Base-by-base conservation (phyloP, 148 eudicot species). In the Dianthus caryophyllus region DNA sequence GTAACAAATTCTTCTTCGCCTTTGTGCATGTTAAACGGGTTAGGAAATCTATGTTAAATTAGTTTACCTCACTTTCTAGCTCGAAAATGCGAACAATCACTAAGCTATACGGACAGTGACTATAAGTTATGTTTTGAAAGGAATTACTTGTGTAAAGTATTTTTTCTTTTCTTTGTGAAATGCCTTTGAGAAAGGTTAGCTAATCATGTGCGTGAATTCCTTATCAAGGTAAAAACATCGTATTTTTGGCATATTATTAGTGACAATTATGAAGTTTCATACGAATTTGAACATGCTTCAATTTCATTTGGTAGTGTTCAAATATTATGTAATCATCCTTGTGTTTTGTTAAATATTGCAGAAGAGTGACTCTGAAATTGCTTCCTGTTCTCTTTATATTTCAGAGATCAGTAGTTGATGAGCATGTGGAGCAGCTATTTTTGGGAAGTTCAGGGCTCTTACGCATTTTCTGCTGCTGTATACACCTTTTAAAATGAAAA, bases 401-500 rank as follows among this genome's bases (percentile, higher is more conserved):
- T 41, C 10, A 29, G 64, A 59, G 25, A 59, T 31, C 13, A 9
- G 31, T 17, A 59, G 46, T 39, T 61, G 47, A 61, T 61, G 64
- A 61, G 64, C 64, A 61, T 61, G 47, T 39, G 36, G 47, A 61
- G 64, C 29, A 61, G 48, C 64, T 36, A 61, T 61, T 3, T 61
- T 13, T 38, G 26, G 26, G 26, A 36, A 43, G 47, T 1, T 61
- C 64, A 38, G 27, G 16, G 21, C 26, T 36, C 21, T 25, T 38
- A 39, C 47, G 36, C 22, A 6, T 33, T 33, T 41, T 33, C 16
- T 18, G 41, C 46, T n/a, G 44, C 48, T 36, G 47, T 61, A 25
- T 38, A 18, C 64, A 15, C 64, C 64, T 36, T 21, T 36, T 39
- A 58, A 68, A 58, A 51, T 69, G 78, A 56, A 57, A 61, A 52